Evolutionary conservation across 306 rosid species (phyloP).

Genomic region (Vicia faba): DNA sequence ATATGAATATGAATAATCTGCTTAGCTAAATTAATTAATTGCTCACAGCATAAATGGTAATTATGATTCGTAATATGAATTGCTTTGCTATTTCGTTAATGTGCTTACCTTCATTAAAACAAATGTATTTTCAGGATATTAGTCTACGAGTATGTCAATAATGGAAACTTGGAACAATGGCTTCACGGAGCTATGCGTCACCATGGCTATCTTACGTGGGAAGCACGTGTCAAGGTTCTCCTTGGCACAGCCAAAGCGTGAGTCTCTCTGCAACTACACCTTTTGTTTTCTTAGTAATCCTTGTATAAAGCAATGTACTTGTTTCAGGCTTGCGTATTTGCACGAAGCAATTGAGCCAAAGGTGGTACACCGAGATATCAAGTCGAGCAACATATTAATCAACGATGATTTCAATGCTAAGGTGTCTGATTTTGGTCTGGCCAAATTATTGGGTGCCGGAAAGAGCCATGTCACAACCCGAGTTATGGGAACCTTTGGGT

Average conservation of each 20-base stretch:
- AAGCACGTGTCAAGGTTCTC: slow-evolving; percentile 87
- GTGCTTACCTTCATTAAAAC: background rate
- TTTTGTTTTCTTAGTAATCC: slow-evolving; percentile 26
- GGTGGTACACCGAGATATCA: slow-evolving; percentile 89
- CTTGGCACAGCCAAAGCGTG: slow-evolving; percentile 98
- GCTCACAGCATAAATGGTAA: too few relatives aligned
- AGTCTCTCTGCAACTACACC: slow-evolving; percentile 42
- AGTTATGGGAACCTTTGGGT: too few relatives aligned
- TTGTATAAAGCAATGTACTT: slow-evolving; percentile 36
- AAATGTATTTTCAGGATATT: slow-evolving; percentile 62
- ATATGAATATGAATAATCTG: too few relatives aligned
- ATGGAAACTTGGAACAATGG: slow-evolving; percentile 98
- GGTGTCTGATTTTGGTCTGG: too few relatives aligned
- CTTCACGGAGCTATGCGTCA: slow-evolving; percentile 97
- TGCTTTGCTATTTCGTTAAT: slow-evolving; percentile 13
- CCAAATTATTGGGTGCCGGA: too few relatives aligned
- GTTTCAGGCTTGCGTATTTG: slow-evolving; percentile 81
- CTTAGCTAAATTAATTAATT: too few relatives aligned
- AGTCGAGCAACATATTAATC: slow-evolving; percentile 90
- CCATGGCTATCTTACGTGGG: slow-evolving; percentile 97
- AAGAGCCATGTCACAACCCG: too few relatives aligned
- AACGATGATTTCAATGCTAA: slow-evolving; percentile 89
- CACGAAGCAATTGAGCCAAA: slow-evolving; percentile 97
- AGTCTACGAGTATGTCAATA: slow-evolving; percentile 91
- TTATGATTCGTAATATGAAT: background rate